Base-by-base conservation (phyloP, 441 rosid species). In the Metrosideros polymorpha region DNA sequence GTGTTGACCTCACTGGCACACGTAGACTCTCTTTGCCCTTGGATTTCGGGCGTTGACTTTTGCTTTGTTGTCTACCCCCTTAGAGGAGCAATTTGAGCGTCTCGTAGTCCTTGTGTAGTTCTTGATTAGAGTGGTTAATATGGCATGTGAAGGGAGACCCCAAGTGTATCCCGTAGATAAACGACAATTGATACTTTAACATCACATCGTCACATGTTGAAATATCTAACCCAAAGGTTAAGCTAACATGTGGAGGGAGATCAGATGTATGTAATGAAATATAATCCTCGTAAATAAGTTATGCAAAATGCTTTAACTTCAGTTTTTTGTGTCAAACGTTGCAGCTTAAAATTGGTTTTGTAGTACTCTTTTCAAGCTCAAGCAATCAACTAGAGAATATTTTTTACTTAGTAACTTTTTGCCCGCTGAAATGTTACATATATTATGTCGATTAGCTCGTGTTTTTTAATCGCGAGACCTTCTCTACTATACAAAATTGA, bases 201-300 rank as follows among this genome's bases (percentile, higher is more conserved):
- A 19, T 3, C n/a, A 57, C 18, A n/a, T n/a, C n/a, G 5, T 13
- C 27, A 13, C 63, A 7, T 13, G 18, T 8, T n/a, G 13, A 18
- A 57, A 57, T 1, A 12, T 66, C 45, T 10, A 14, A 61, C 3
- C 22, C 17, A 61, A 17, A 61, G 2, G 18, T 61, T 61, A 29
- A 61, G 9, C 35, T n/a, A 3, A 15, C 7, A 30, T 2, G 0
- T 7, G 3, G 19, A 61, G 47, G 4, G 10, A 45, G 4, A 45
- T 8, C 45, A 43, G 1, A 3, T 14, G 10, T 29, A 8, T 56
- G 29, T 14, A 59, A n/a, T n/a, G n/a, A n/a, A n/a, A n/a, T n/a
- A n/a, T 57, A n/a, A 57, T n/a, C 1, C 9, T 57, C 63, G 2
- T n/a, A n/a, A n/a, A 13, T n/a, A 57, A 57, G 1, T 0, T 7